Conservation (phyloP, 2,329 filamentous ascomycete species). For the Hymenoscyphus infarciens region DNA sequence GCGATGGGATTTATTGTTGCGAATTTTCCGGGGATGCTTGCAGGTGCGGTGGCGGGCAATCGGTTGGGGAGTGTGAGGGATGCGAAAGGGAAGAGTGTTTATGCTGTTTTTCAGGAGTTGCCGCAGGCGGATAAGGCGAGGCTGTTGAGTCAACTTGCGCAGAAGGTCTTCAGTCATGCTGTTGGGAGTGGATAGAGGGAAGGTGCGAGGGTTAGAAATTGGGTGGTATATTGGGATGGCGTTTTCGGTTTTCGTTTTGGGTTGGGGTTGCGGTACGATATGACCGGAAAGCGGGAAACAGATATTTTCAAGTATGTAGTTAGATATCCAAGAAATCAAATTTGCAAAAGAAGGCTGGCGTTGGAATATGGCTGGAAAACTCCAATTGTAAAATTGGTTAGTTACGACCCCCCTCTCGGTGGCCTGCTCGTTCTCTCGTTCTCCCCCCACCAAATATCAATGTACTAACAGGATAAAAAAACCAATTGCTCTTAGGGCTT, state of each 20-base stretch:
- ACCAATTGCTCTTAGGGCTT: too few relatives aligned
- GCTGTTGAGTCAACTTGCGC: constrained; percentile 78
- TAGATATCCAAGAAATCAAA: constrained; percentile 2
- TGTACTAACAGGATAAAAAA: too few relatives aligned
- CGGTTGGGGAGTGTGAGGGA: constrained; percentile 86
- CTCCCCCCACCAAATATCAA: too few relatives aligned
- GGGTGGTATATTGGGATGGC: neutral
- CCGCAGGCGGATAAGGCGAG: constrained; percentile 77
- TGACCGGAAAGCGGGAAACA: neutral
- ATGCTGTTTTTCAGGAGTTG: constrained; percentile 75
- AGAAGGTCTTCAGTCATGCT: constrained; percentile 80
- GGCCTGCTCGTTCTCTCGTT: too few relatives aligned
- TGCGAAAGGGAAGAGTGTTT: constrained; percentile 91
- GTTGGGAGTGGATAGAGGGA: constrained; percentile 44
- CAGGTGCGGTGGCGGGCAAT: constrained; percentile 90
- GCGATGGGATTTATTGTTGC: constrained; percentile 93
- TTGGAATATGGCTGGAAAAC: too few relatives aligned
- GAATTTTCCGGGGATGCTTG: constrained; percentile 84
- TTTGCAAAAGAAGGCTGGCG: neutral
- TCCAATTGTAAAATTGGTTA: too few relatives aligned
- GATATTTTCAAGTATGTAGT: neutral
- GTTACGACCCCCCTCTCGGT: too few relatives aligned
- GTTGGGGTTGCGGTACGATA: neutral
- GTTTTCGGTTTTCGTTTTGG: neutral
- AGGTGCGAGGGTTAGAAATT: neutral